Conservation (phyloP, 1,139 yeast species). For the Candida glucosophila region DNA sequence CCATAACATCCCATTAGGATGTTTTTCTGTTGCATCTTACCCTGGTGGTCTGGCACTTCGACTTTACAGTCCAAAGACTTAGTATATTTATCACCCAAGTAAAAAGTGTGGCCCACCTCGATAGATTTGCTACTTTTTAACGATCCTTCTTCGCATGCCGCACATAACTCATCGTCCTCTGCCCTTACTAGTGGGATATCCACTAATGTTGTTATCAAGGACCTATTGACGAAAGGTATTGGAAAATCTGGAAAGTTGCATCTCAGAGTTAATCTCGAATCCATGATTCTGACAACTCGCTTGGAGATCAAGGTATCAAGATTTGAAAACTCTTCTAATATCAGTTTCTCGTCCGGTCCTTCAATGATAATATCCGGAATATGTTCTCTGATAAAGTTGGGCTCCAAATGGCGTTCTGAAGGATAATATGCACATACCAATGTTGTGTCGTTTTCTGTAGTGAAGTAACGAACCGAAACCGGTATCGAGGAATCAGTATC, state of each 20-base stretch:
- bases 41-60: slow-evolving; percentile 30
- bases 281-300: slow-evolving; percentile 57
- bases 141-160: slow-evolving; percentile 51
- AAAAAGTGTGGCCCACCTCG: slow-evolving; percentile 92
- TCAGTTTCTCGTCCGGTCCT: slow-evolving; percentile 16
- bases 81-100: slow-evolving; percentile 75
- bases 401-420: slow-evolving; percentile 40
- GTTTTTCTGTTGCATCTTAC: slow-evolving; percentile 27
- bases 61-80: slow-evolving; percentile 51
- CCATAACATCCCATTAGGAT: slow-evolving; percentile 91
- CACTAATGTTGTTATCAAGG: slow-evolving; percentile 55
- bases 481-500: slow-evolving; percentile 13
- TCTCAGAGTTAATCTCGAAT: slow-evolving; percentile 49
- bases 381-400: slow-evolving; percentile 39
- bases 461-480: slow-evolving; percentile 44
- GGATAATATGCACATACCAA: slow-evolving; percentile 70
- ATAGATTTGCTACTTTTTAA: slow-evolving; percentile 52
- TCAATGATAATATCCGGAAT: slow-evolving; percentile 41
- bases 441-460: slow-evolving; percentile 41
- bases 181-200: slow-evolving; percentile 64
- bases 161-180: slow-evolving; percentile 59
- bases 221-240: slow-evolving; percentile 44
- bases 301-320: slow-evolving; percentile 40
- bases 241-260: slow-evolving; percentile 70
- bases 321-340: slow-evolving; percentile 23